phyloP scores from a whole-genome alignment of 2,329 filamentous ascomycete genomes.

The Herpotrichia juniperi region DNA sequence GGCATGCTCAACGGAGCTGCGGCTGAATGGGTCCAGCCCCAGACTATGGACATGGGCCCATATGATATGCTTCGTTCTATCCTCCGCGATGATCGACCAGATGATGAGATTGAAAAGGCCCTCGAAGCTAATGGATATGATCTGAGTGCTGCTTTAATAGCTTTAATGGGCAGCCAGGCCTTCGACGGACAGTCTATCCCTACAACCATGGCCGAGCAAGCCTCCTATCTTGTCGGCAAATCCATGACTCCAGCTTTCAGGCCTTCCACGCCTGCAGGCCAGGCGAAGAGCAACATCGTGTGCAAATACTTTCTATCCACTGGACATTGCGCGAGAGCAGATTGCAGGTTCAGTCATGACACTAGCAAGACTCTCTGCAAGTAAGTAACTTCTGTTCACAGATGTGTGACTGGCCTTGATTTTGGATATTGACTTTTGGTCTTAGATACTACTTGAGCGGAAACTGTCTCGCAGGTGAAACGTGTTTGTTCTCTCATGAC shows the following conservation, averaged over 20 bases:
- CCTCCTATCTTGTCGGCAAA: constrained; percentile 82
- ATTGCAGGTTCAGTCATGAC: constrained; percentile 97
- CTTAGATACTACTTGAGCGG: constrained; percentile 92
- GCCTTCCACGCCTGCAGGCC: constrained; percentile 76
- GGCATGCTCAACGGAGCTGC: constrained; percentile 79
- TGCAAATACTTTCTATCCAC: constrained; percentile 98
- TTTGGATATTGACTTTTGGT: constrained; percentile 31
- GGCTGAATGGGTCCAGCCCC: constrained; percentile 74
- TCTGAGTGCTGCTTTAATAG: constrained; percentile 86
- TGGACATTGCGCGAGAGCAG: constrained; percentile 92
- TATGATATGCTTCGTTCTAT: constrained; percentile 98
- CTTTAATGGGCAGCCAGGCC: constrained; percentile 78
- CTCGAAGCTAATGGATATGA: constrained; percentile 91
- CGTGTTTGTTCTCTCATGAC: constrained; percentile 97
- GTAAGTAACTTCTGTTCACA: constrained; percentile 61
- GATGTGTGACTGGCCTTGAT: not conserved
- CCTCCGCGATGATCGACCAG: constrained; percentile 82
- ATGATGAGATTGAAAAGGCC: constrained; percentile 94
- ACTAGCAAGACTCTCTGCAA: constrained; percentile 97
- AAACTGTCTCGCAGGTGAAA: constrained; percentile 90
- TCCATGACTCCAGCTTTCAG: constrained; percentile 77
- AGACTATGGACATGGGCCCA: constrained; percentile 89
- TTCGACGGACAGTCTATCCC: constrained; percentile 56
- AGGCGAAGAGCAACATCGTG: constrained; percentile 83
- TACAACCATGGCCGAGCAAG: constrained; percentile 60